A percentile compares a stretch with the other conserved stretches of the same genome.
phyloP scores from a whole-genome alignment of 257 asterid species.

The Handroanthus guayacan region DNA sequence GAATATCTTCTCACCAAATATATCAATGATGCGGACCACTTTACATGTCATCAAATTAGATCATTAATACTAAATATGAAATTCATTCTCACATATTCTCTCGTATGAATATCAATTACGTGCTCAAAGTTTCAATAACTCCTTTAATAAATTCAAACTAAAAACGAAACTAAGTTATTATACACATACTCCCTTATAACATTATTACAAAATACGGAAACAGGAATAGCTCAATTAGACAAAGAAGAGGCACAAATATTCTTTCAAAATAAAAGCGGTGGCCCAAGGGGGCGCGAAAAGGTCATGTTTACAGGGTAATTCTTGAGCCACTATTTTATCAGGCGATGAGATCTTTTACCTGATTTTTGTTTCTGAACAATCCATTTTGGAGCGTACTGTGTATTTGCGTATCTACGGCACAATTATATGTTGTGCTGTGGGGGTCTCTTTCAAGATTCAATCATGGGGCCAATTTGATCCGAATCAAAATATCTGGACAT shows the following conservation, averaged over 20 bases:
- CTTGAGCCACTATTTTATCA: background rate
- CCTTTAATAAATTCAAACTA: too few species aligned
- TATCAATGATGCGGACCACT: too few species aligned
- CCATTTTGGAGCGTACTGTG: background rate
- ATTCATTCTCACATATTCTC: too few species aligned
- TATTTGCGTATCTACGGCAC: background rate
- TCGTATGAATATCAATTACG: too few species aligned
- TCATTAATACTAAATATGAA: too few species aligned
- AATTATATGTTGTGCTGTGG: background rate
- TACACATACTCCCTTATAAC: too few species aligned
- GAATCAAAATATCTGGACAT: background rate
- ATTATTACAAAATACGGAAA: background rate
- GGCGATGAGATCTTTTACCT: background rate
- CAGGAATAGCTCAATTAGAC: background rate
- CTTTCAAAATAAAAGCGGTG: background rate
- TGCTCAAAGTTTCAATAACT: too few species aligned
- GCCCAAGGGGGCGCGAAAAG: conserved; percentile 28
- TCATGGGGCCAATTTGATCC: background rate
- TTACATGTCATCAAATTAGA: too few species aligned
- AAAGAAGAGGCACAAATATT: background rate
- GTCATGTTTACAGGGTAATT: conserved; percentile 15
- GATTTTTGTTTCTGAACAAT: background rate
- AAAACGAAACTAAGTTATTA: too few species aligned
- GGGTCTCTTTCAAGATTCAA: background rate
- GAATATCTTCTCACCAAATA: too few species aligned